Evolutionary conservation across 768 basidiomycete genomes (phyloP).

Genomic region (Boletus bicolor): DNA sequence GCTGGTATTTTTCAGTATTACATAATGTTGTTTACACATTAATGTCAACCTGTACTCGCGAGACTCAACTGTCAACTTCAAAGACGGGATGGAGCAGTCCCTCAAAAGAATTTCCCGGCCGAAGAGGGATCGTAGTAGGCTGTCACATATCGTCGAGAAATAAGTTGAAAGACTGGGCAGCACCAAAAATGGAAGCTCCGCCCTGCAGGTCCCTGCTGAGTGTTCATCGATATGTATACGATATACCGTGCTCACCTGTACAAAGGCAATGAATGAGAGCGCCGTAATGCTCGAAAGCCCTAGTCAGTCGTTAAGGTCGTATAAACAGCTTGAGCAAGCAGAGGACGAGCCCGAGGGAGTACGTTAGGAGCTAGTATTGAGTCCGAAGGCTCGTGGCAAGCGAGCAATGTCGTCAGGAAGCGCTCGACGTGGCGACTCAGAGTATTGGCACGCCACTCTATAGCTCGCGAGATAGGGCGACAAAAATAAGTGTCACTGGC

Average conservation of each 20-base stretch:
- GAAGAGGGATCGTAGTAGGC: neutral
- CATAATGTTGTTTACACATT: conserved; percentile 33
- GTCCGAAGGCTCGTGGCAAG: neutral
- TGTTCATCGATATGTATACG: no score
- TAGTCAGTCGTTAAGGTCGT: neutral
- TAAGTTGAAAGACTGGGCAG: neutral
- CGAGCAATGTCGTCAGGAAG: neutral
- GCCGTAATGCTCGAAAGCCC: neutral
- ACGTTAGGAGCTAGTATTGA: neutral
- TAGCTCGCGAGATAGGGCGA: neutral
- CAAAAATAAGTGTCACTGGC: conserved; percentile 3
- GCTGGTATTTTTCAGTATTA: conserved; percentile 23
- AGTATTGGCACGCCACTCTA: conserved; percentile 5
- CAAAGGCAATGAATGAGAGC: neutral
- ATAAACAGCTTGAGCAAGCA: neutral
- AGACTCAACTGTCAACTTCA: neutral
- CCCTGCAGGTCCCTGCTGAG: neutral
- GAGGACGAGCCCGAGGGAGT: neutral
- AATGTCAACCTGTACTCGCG: conserved; percentile 28
- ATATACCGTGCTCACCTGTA: neutral
- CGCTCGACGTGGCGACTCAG: neutral
- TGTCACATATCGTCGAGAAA: neutral
- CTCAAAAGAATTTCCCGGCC: no score
- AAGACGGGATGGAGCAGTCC: neutral
- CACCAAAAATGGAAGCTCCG: neutral